Conservation (phyloP, 2,329 filamentous ascomycete genomes). For the Cercospora sp. region DNA sequence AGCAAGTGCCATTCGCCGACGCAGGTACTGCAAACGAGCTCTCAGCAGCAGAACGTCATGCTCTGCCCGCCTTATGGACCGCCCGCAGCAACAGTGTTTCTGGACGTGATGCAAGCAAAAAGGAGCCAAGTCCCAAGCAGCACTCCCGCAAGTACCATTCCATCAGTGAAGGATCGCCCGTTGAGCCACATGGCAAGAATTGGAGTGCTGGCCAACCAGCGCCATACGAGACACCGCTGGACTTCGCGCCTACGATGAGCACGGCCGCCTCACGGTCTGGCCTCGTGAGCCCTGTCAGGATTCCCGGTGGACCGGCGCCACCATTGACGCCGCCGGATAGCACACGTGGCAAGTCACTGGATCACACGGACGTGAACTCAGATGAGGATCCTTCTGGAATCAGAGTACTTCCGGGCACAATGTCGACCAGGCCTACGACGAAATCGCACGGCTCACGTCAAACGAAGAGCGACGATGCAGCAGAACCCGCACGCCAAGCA, state of each 20-base stretch:
- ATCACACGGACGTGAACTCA: not conserved
- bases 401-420: not conserved
- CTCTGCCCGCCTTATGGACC: not conserved
- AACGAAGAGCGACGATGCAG: not conserved
- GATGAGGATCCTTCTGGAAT: not conserved
- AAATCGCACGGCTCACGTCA: not conserved
- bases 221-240: slow-evolving; percentile 5
- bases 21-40: not conserved
- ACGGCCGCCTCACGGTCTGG: not conserved
- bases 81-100: slow-evolving; percentile 3
- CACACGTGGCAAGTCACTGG: not conserved
- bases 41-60: slow-evolving; percentile 1
- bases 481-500: not conserved
- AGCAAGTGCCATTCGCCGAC: slow-evolving; percentile 8
- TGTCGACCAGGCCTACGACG: not conserved
- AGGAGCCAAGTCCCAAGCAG: not conserved
- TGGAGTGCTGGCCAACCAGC: slow-evolving; percentile 1
- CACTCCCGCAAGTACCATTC: not conserved
- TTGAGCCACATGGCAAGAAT: not conserved
- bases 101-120: not conserved
- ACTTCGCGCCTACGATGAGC: not conserved
- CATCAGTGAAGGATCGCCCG: not conserved
- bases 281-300: not conserved
- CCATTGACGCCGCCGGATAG: slow-evolving; percentile 10
- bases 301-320: not conserved